These are phyloP conservation scores for Camelina hispida DNA, from an alignment of 345 rosid genomes.

Conservation along the genomic window DNA sequence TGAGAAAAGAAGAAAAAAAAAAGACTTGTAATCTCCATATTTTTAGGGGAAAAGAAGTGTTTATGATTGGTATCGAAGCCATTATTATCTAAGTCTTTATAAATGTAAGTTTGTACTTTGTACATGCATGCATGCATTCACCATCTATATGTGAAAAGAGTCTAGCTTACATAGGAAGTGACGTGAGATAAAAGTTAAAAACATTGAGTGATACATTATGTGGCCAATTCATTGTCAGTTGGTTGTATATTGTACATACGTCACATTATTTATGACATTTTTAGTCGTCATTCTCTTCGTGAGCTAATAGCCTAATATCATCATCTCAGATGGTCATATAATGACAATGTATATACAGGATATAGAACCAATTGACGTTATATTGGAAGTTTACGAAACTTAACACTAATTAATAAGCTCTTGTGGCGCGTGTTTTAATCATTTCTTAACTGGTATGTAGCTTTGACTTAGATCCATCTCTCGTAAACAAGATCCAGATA, in stretches of 20 bases:
- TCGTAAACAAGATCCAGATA: slow-evolving; percentile 2
- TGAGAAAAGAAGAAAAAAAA: neutral
- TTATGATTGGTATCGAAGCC: slow-evolving; percentile 3
- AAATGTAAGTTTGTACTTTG: neutral
- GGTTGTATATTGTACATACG: too few species aligned
- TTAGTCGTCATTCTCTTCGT: too few species aligned
- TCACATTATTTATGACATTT: too few species aligned
- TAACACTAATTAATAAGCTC: neutral
- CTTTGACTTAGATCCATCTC: neutral
- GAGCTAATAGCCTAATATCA: neutral
- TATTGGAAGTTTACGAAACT: neutral
- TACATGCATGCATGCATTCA: neutral
- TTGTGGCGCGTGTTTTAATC: too few species aligned
- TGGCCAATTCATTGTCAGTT: too few species aligned
- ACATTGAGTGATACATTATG: too few species aligned
- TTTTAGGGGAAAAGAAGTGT: neutral
- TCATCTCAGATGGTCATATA: neutral
- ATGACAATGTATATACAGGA: too few species aligned
- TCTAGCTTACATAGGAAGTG: too few species aligned
- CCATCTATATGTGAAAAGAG: too few species aligned
- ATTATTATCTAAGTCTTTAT: neutral
- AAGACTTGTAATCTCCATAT: neutral
- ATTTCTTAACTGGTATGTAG: neutral
- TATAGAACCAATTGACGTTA: too few species aligned
- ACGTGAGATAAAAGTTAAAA: too few species aligned